Evolutionary conservation across 768 basidiomycete genomes (phyloP).

Genomic region (Suillus paluster): DNA sequence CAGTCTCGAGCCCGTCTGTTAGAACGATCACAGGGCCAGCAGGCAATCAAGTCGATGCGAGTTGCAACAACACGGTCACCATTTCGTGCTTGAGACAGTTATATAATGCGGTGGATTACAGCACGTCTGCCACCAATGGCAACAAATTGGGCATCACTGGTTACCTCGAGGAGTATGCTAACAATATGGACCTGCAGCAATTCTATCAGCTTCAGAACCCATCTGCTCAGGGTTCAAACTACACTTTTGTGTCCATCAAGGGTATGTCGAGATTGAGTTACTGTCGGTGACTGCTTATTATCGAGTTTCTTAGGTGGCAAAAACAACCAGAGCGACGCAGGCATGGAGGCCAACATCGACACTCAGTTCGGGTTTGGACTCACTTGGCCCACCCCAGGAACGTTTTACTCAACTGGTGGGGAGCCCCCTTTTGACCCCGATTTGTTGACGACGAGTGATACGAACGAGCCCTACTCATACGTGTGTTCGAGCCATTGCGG

Average conservation of each 20-base stretch:
- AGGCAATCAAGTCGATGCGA: slow-evolving; percentile 48
- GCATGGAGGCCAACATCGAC: slow-evolving; percentile 70
- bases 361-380: slow-evolving; percentile 71
- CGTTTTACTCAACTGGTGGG: slow-evolving; percentile 67
- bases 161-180: slow-evolving; percentile 58
- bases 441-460: slow-evolving; percentile 38
- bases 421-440: slow-evolving; percentile 62
- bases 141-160: slow-evolving; percentile 60
- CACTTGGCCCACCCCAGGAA: slow-evolving; percentile 60
- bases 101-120: slow-evolving; percentile 56
- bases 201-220: slow-evolving; percentile 57
- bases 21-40: slow-evolving; percentile 32
- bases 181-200: slow-evolving; percentile 51
- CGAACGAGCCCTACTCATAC: slow-evolving; percentile 54
- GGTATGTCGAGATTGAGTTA: slow-evolving; percentile 40
- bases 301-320: slow-evolving; percentile 49
- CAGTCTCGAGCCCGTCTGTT: slow-evolving; percentile 10
- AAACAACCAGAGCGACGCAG: slow-evolving; percentile 64
- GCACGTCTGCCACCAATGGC: slow-evolving; percentile 42
- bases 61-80: slow-evolving; percentile 56
- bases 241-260: slow-evolving; percentile 56
- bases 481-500: slow-evolving; percentile 31
- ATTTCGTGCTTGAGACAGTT: slow-evolving; percentile 57
- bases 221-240: slow-evolving; percentile 52
- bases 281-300: slow-evolving; percentile 12